These are phyloP conservation scores for Termitomyces sp. DNA, from an alignment of 768 basidiomycete genomes.

Conservation along the genomic window DNA sequence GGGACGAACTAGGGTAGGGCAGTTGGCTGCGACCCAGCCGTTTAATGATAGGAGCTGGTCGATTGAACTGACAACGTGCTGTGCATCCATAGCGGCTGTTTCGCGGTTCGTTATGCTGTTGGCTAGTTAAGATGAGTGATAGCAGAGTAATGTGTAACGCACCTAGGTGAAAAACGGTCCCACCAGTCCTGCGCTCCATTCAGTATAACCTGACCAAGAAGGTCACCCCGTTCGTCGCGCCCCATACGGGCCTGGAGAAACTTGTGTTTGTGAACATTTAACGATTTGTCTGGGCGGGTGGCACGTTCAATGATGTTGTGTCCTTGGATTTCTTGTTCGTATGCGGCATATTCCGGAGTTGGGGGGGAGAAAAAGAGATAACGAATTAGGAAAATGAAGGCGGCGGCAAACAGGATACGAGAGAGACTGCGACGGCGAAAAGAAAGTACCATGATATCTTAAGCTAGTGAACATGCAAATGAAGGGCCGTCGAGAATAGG, in stretches of 20 bases:
- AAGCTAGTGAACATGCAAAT: background rate
- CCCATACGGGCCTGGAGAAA: constrained; percentile 89
- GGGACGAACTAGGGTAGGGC: constrained; percentile 89
- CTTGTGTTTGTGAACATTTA: constrained; percentile 85
- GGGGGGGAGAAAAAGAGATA: constrained; percentile 31
- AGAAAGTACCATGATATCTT: constrained; percentile 30
- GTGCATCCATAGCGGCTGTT: constrained; percentile 85
- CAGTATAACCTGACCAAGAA: constrained; percentile 69
- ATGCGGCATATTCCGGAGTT: constrained; percentile 27
- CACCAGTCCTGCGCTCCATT: constrained; percentile 87
- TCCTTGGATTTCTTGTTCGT: constrained; percentile 41
- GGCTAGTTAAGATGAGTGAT: background rate
- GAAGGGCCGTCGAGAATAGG: background rate
- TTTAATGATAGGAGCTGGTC: constrained; percentile 94
- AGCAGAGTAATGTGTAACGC: constrained; percentile 24
- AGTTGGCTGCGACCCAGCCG: constrained; percentile 96
- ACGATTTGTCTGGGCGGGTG: constrained; percentile 60
- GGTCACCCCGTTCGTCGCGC: constrained; percentile 76
- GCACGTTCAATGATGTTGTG: constrained; percentile 54
- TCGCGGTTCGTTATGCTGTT: constrained; percentile 73
- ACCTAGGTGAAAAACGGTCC: constrained; percentile 92
- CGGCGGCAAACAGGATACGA: constrained; percentile 32
- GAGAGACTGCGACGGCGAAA: constrained; percentile 47
- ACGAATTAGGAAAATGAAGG: constrained; percentile 28
- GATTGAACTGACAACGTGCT: constrained; percentile 83